Conservation (phyloP, 306 rosid genomes). For the Acacia confusa region DNA sequence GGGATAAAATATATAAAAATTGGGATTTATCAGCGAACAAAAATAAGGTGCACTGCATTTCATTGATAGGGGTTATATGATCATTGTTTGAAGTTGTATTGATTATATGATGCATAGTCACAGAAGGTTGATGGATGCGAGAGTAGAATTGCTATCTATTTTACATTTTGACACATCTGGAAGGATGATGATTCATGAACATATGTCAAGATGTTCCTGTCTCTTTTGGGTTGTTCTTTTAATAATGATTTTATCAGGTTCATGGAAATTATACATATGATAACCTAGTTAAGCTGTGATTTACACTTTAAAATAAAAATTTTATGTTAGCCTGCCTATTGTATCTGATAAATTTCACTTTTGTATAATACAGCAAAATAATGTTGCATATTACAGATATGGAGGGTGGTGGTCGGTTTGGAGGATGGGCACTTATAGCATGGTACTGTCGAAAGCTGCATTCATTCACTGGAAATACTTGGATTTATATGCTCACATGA, state of each 20-base stretch:
- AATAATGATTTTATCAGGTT: neutral
- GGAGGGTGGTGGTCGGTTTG: conserved; percentile 80
- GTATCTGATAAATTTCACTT: conserved; percentile 33
- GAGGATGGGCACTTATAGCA: conserved; percentile 65
- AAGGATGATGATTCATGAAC: neutral
- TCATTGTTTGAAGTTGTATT: neutral
- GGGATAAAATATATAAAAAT: too few relatives aligned
- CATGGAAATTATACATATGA: neutral
- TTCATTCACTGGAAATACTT: conserved; percentile 63
- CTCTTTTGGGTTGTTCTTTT: neutral
- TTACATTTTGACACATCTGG: neutral
- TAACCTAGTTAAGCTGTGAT: neutral
- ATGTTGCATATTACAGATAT: conserved; percentile 47
- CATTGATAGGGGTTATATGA: neutral
- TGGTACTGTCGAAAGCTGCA: conserved; percentile 66
- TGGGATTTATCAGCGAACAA: too few relatives aligned
- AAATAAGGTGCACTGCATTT: neutral
- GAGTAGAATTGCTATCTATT: neutral
- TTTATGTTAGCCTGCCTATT: conserved; percentile 12
- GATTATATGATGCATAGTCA: neutral
- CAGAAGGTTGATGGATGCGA: neutral
- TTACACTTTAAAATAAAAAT: neutral
- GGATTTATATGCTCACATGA: conserved; percentile 43
- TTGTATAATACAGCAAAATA: conserved; percentile 42
- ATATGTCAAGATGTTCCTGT: neutral